Evolutionary conservation across 176 grass and related monocot genomes (phyloP), one percentile per base, ranked within the genome.

Genomic region (Puya raimondii): DNA sequence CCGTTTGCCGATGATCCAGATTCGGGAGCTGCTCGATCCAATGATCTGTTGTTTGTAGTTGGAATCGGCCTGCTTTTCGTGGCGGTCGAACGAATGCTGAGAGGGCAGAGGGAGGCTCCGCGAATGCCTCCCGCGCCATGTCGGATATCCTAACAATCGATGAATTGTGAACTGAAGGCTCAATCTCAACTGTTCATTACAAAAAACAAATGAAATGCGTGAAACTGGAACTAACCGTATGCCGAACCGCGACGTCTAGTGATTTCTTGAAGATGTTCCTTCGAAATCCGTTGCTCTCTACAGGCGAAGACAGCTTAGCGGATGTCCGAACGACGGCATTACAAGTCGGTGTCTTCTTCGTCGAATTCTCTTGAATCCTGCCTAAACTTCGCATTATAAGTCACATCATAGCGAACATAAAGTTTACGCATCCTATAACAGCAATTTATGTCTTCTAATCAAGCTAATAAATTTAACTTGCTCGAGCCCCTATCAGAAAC

Each of bases 51-150:
- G 12, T 58, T 58, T 58, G 54, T 58, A 33, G n/a, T n/a, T n/a
- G n/a, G n/a, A n/a, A n/a, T n/a, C n/a, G n/a, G n/a, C n/a, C n/a
- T n/a, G 18, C 57, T 59, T 27, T 63, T 72, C n/a, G 23, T 21
- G 48, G 64, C 33, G 23, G 64, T 11, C 2, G 51, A 57, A 27
- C 74, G 74, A 57, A 76, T 76, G 65, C 74, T 76, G 11, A 68
- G 74, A 57, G 74, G 74, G 50, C 68, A 76, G 51, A 76, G 25
- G 1, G 74, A 52, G 6, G 65, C 51, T 10, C 51, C 29, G 4
- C 51, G 74, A n/a, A 59, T 16, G 23, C 74, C 59, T 1, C 48
- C 72, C 11, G 26, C 12, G 18, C 72, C 52, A 48, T 68, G 74
- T 33, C 51, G 25, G 51, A 68, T 68, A 11, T 76, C 74, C 74